Evolutionary conservation across 225 moss, liverwort and hornwort genomes (phyloP), one percentile per base, ranked within the genome.

Genomic region (Pleurozium schreberi): DNA sequence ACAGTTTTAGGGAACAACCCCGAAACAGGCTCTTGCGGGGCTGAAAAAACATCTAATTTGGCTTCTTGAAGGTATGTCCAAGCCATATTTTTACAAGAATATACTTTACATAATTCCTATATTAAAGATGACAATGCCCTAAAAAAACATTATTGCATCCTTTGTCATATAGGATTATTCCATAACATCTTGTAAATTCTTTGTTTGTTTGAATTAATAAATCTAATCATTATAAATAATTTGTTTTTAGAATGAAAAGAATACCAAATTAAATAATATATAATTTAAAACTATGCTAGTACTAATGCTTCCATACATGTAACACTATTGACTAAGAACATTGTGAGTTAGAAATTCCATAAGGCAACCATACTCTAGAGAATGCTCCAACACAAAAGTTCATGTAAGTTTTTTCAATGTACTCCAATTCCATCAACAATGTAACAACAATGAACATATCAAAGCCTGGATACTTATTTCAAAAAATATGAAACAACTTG

Each of bases 331-430:
- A 8, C 8, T 34, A 21, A 50, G 5, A 75, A 34, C 12, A 50
- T 75, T 34, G 1, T 21, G 21, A 50, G 3, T 8, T 34, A 21
- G 34, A 5, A 34, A 21, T 75, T 75, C 1, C 5, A 75, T 21
- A 13, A 50, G 21, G 50, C 0, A 0, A 21, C 12, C 1, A 13
- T 50, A 50, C 13, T 13, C 8, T 52, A 75, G 3, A 75, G 13
- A 0, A 0, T 33, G 21, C 2, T 50, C 3, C 52, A 13, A 13
- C 0, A 52, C 21, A 52, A 50, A 75, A 52, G 5, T 21, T 33
- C 3, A 50, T 50, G 2, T 34, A 5, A 18, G 4, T 19, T 50
- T 33, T 75, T 33, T 20, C 3, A 52, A 22, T 52, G 9, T 21
- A 22, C 3, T 53, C 53, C 49, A 76, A 21, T 34, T 52, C 3